Conservation (phyloP, 2,329 filamentous ascomycete genomes). For the Pseudogymnoascus sp. region DNA sequence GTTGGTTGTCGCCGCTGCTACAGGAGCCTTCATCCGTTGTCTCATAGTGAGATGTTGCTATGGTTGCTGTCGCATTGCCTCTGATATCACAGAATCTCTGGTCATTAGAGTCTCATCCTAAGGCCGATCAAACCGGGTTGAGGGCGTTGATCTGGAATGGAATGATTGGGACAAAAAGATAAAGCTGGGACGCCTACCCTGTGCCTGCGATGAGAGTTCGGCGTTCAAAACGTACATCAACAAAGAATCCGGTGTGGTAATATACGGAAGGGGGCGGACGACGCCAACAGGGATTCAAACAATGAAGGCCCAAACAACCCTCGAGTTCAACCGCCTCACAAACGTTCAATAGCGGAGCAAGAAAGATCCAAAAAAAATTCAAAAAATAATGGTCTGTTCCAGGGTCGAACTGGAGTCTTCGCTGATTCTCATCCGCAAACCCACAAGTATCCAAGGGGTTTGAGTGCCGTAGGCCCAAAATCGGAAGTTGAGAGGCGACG, state of each 20-base stretch:
- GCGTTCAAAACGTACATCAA: neutral
- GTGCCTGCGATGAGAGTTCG: neutral
- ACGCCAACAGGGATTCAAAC: neutral
- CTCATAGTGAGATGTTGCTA: too few species aligned
- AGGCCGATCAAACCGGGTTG: neutral
- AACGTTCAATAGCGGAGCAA: neutral
- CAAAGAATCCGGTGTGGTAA: neutral
- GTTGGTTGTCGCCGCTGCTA: neutral
- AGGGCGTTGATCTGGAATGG: neutral
- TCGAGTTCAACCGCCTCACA: neutral
- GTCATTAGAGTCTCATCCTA: too few species aligned
- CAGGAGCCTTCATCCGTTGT: neutral
- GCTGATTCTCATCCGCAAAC: slow-evolving; percentile 5
- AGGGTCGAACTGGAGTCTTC: slow-evolving; percentile 1
- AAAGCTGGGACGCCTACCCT: neutral
- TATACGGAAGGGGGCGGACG: neutral
- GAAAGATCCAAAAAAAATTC: neutral
- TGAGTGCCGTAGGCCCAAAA: neutral
- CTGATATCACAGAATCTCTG: too few species aligned
- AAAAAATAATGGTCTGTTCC: neutral
- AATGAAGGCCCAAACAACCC: neutral
- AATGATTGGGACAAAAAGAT: neutral
- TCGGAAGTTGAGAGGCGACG: neutral
- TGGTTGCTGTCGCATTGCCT: too few species aligned
- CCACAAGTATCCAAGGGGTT: neutral